Conservation (phyloP, 2,329 filamentous ascomycete genomes). For the Colletotrichum horii region DNA sequence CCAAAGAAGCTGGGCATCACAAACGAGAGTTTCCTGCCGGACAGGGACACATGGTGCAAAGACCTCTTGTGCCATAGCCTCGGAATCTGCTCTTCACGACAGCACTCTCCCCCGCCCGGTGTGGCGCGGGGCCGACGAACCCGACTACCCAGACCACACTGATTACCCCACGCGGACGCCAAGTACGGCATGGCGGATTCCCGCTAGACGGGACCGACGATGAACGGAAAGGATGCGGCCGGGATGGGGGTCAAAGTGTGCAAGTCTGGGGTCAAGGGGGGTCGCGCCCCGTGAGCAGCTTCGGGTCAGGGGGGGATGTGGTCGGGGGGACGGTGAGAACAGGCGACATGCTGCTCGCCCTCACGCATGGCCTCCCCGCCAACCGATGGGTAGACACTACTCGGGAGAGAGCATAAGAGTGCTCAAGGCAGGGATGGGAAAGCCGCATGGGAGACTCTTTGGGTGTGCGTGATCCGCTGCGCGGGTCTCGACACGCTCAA, state of each 20-base stretch:
- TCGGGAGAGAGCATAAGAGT: background rate
- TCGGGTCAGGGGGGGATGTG: background rate
- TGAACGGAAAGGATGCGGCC: slow-evolving; percentile 1
- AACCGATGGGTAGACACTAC: background rate
- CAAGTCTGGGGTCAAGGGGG: background rate
- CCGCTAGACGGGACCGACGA: slow-evolving; percentile 18
- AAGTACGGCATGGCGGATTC: slow-evolving; percentile 12
- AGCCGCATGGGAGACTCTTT: background rate
- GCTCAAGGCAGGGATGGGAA: background rate
- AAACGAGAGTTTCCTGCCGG: slow-evolving; percentile 32
- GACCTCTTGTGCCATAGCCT: slow-evolving; percentile 18
- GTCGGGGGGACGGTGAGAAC: background rate
- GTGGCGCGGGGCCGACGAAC: slow-evolving; percentile 4
- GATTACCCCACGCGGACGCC: slow-evolving; percentile 18
- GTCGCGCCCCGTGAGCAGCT: slow-evolving; percentile 3
- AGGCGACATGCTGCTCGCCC: slow-evolving; percentile 15
- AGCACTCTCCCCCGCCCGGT: background rate
- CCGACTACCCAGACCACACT: slow-evolving; percentile 9
- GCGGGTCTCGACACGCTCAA: background rate
- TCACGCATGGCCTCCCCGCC: slow-evolving; percentile 5
- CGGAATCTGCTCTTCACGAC: background rate
- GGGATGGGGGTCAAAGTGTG: slow-evolving; percentile 21
- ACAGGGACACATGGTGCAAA: slow-evolving; percentile 30
- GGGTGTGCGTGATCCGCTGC: slow-evolving; percentile 1
- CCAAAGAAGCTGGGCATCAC: slow-evolving; percentile 33